Conservation (phyloP, 106 monocot species). For the Dendrobium catenatum region DNA sequence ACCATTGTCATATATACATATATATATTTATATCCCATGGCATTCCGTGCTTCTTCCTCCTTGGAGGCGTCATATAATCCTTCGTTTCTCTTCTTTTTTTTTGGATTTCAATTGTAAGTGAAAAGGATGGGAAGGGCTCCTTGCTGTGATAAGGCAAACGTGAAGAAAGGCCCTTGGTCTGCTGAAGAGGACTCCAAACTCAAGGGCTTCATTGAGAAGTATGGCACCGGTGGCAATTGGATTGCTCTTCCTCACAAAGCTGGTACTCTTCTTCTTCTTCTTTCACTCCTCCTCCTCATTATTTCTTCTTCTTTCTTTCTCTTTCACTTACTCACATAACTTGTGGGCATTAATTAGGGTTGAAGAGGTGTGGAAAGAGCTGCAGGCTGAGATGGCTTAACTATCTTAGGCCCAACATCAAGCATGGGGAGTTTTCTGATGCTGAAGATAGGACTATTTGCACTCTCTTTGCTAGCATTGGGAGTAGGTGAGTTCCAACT, state of each 20-base stretch:
- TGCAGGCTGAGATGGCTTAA: conserved; percentile 90
- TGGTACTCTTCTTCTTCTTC: conserved; percentile 26
- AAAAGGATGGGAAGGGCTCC: conserved; percentile 83
- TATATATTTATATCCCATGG: not conserved
- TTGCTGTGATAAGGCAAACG: conserved; percentile 89
- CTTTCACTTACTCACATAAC: not conserved
- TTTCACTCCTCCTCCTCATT: not conserved
- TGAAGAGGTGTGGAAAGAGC: conserved; percentile 95
- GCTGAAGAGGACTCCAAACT: conserved; percentile 87
- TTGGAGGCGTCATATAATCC: too few relatives aligned
- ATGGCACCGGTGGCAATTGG: conserved; percentile 93
- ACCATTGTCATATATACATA: not conserved
- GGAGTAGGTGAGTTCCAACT: conserved; percentile 44
- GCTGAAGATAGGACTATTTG: conserved; percentile 73
- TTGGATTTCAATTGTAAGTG: not conserved
- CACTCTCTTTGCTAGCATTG: conserved; percentile 64
- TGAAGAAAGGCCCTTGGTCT: conserved; percentile 95
- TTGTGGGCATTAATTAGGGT: conserved; percentile 25
- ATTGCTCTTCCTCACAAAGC: conserved; percentile 95
- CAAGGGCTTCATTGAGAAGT: conserved; percentile 82
- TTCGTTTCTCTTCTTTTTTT: not conserved
- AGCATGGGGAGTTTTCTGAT: conserved; percentile 72
- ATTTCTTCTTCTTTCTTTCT: not conserved
- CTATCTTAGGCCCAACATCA: conserved; percentile 73
- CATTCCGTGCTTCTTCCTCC: conserved; percentile 2